Evolutionary conservation across 1,284 basidiomycete genomes (phyloP), one percentile per base, ranked within the genome.

Genomic region (Papiliotrema nemorosa): DNA sequence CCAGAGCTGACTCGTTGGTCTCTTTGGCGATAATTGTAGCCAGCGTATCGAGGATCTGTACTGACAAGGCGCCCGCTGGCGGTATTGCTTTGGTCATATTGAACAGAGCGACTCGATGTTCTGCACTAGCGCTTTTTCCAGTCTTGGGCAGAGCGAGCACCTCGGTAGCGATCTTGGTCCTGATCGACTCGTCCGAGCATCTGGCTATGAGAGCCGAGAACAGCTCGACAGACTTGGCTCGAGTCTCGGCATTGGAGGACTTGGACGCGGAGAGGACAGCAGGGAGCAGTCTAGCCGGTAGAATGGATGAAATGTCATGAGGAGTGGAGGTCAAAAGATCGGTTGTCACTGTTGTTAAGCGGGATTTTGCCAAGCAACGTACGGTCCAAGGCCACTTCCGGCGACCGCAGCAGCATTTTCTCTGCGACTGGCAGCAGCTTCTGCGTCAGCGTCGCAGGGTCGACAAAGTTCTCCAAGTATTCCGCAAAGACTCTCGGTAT

Each of bases 21-120:
- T 94, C 91, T 70, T 94, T 94, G 3, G 82, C 75, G 34, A 92
- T 75, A 3, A 93, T 76, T 0, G 80, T 75, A 0, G 81, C 78
- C 0, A 83, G 70, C 0, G 79, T 77, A 46, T 84, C 78, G 0
- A 85, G 69, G 14, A 90, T 73, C 0, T 75, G 64, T 2, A 69
- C 49, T 1, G 88, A 89, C 2, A 82, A 76, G 0, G 65, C 61
- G 2, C 74, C 58, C 2, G 82, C 80, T 1, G 84, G 78, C 1
- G 77, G 73, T 3, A 93, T 58, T 31, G 67, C 72, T 3, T 78
- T 72, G 2, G 90, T 78, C 82, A 96, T 89, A 7, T 81, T 80
- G 72, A 88, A 91, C 10, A 97, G 76, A 0, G 85, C 78, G 5
- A 84, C 73, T n/a, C 91, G 84, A 67, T 97, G 90, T 54, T 93